Base-by-base conservation (phyloP, 1,284 basidiomycete species). In the Meira miltonrushii region DNA sequence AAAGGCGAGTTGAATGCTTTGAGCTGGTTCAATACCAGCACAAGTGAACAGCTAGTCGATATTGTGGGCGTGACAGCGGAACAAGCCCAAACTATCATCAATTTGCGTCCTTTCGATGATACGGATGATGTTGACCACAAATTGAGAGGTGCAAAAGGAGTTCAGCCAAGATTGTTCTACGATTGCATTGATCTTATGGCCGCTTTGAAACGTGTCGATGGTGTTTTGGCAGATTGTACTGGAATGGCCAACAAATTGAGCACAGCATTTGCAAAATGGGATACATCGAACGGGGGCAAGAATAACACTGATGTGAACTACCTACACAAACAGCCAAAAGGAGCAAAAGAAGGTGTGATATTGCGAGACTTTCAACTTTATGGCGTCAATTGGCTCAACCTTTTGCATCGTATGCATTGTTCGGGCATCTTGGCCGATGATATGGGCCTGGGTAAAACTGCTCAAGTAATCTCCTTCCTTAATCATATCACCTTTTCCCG, bases 321-420 rank as follows among this genome's bases (percentile, higher is more conserved):
- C 70, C 83, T 97, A 67, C 82, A 85, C 43, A 80, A 81, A 39
- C 92, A 96, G 72, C 94, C 95, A 0, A 79, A 83, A 7, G 78
- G 85, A 40, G 80, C 98, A 12, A 83, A 86, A 39, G 80, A 85
- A 25, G 84, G 83, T 49, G 86, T 95, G 62, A 83, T 83, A 69
- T 82, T 99, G 68, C 98, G 98, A 81, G 92, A 95, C 71, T 99
- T 98, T 79, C 94, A 98, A 80, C 82, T 97, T 59, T 83, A 95
- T 57, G 95, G 95, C n/a, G 84, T 98, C 62, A 98, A 96, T 77
- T 99, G 95, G 95, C 82, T 99, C 65, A 87, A 90, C 77, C 80
- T 98, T 28, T 81, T 98, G 48, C 93, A 92, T 78, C 83, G 83
- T 55, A 87, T 85, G 72, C 84, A 84, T 60, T 84, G 89, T 54